A percentile compares a stretch with the other conserved stretches of the same genome.
These are phyloP conservation scores for Tulasnella sp. DNA, from an alignment of 768 basidiomycete species.

Conservation along the genomic window DNA sequence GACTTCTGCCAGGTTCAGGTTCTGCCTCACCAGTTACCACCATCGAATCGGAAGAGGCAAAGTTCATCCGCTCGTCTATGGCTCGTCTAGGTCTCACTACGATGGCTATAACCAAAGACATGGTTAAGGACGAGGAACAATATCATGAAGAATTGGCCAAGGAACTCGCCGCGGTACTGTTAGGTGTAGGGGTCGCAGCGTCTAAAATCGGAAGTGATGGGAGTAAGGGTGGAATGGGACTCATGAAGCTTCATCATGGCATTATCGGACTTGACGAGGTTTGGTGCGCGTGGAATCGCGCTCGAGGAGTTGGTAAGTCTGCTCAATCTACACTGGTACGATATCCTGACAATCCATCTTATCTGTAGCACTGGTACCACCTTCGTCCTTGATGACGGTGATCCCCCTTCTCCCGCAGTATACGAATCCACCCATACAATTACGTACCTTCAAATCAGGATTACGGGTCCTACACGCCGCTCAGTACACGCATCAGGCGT, in stretches of 20 bases:
- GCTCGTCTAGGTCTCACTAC: constrained; percentile 79
- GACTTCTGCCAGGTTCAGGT: constrained; percentile 6
- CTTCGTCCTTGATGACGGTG: constrained; percentile 67
- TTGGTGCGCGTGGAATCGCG: constrained; percentile 93
- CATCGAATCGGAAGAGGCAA: constrained; percentile 69
- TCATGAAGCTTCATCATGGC: constrained; percentile 61
- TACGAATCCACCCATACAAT: constrained; percentile 54
- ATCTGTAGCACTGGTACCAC: constrained; percentile 68
- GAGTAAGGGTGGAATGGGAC: constrained; percentile 30
- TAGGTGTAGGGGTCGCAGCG: constrained; percentile 26
- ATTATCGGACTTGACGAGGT: constrained; percentile 83
- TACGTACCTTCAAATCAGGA: constrained; percentile 52
- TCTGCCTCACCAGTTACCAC: constrained; percentile 19
- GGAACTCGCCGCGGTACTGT: constrained; percentile 67
- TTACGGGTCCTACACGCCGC: constrained; percentile 78
- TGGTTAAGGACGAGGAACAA: constrained; percentile 65
- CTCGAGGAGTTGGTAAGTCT: constrained; percentile 69
- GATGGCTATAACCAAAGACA: constrained; percentile 73
- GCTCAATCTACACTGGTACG: neutral
- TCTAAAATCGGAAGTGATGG: constrained; percentile 14
- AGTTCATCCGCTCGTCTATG: constrained; percentile 76
- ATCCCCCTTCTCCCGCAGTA: constrained; percentile 51
- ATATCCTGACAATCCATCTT: constrained; percentile 2
- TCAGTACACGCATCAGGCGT: constrained; percentile 51
- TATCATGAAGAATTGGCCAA: constrained; percentile 72